These are phyloP conservation scores for Colletotrichum navitas DNA, from an alignment of 2,329 filamentous ascomycete species.

Conservation along the genomic window DNA sequence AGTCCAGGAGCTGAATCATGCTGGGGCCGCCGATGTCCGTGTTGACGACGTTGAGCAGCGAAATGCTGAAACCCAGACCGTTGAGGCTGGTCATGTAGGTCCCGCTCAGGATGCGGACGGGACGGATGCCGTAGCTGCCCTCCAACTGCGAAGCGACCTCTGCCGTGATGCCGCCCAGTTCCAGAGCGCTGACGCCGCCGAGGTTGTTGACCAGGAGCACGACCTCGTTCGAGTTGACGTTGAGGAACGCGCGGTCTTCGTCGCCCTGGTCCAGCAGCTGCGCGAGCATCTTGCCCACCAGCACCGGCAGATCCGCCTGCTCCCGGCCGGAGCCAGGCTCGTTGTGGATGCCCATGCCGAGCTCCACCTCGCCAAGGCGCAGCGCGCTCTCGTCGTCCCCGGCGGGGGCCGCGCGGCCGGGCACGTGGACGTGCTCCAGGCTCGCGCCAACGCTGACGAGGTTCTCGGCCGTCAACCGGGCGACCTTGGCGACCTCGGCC, in stretches of 20 bases:
- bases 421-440: conserved; percentile 92
- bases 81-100: conserved; percentile 86
- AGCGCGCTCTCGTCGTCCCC: conserved; percentile 68
- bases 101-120: conserved; percentile 74
- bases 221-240: conserved; percentile 72
- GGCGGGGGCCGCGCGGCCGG: conserved; percentile 70
- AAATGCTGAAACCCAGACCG: conserved; percentile 80
- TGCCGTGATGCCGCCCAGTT: conserved; percentile 77
- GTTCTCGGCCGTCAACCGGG: conserved; percentile 79
- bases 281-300: conserved; percentile 75
- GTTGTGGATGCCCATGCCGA: conserved; percentile 86
- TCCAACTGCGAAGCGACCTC: conserved; percentile 76
- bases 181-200: conserved; percentile 78
- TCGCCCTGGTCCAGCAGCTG: conserved; percentile 77
- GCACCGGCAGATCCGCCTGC: conserved; percentile 63
- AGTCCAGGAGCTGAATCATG: conserved; percentile 78
- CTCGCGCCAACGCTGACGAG: conserved; percentile 88
- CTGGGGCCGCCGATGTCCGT: conserved; percentile 70
- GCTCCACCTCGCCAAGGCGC: conserved; percentile 68
- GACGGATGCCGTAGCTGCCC: conserved; percentile 68
- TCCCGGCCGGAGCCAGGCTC: conserved; percentile 70
- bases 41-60: conserved; percentile 73
- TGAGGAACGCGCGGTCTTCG: conserved; percentile 77
- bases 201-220: conserved; percentile 82
- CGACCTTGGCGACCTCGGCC: conserved; percentile 79